These are phyloP conservation scores for Teratosphaeria gauchensis DNA, from an alignment of 2,329 filamentous ascomycete species.

Conservation along the genomic window DNA sequence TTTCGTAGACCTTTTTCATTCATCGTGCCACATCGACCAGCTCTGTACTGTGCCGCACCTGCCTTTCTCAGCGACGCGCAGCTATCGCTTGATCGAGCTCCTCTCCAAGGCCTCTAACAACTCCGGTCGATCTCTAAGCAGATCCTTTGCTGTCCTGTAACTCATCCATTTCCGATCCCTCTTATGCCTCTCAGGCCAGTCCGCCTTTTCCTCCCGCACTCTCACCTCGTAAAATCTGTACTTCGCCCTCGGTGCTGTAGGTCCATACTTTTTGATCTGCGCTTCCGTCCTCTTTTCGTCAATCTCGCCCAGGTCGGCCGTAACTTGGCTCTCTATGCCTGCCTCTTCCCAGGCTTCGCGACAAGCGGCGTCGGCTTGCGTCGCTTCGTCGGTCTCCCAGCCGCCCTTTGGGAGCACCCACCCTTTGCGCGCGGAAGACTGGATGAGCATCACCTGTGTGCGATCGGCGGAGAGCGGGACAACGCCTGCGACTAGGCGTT, in stretches of 20 bases:
- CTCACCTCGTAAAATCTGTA: conserved; percentile 81
- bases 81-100: conserved; percentile 38
- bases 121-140: conserved; percentile 70
- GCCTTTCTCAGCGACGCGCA: neutral
- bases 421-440: conserved; percentile 79
- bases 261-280: conserved; percentile 24
- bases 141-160: conserved; percentile 69
- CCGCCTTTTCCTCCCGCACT: conserved; percentile 73
- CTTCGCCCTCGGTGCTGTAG: conserved; percentile 58
- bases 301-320: conserved; percentile 78
- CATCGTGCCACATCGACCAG: neutral
- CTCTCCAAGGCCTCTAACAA: conserved; percentile 76
- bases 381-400: conserved; percentile 91
- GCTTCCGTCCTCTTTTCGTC: conserved; percentile 57
- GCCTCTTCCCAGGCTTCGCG: conserved; percentile 98
- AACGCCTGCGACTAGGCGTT: conserved; percentile 88
- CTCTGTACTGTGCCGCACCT: neutral
- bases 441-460: conserved; percentile 81
- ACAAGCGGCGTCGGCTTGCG: conserved; percentile 69
- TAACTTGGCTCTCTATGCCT: conserved; percentile 76
- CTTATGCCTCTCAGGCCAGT: conserved; percentile 94
- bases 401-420: conserved; percentile 98
- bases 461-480: conserved; percentile 83
- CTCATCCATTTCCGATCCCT: conserved; percentile 83
- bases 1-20: neutral